These are phyloP conservation scores for Agapanthus africanus DNA, from an alignment of 106 monocot species.

Conservation along the genomic window DNA sequence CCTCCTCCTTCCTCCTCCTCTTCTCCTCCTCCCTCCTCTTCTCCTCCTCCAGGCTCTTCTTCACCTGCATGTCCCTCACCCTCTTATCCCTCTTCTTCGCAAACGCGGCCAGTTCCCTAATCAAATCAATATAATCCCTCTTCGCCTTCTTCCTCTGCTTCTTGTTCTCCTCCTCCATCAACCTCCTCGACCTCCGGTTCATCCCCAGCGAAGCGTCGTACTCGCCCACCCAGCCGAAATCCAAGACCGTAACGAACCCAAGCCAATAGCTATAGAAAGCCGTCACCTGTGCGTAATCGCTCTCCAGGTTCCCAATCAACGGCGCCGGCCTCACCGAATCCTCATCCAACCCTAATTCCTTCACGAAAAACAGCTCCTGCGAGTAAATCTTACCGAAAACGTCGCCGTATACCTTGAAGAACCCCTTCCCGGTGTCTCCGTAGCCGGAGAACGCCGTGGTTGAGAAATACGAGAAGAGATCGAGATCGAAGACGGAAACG, in stretches of 20 bases:
- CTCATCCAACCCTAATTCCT: slow-evolving; percentile 29
- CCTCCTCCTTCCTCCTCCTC: slow-evolving; percentile 72
- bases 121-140: slow-evolving; percentile 76
- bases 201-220: slow-evolving; percentile 55
- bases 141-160: slow-evolving; percentile 76
- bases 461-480: slow-evolving; percentile 70
- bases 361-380: slow-evolving; percentile 60
- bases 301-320: slow-evolving; percentile 76
- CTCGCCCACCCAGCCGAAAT: slow-evolving; percentile 82
- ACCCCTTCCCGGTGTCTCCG: slow-evolving; percentile 64
- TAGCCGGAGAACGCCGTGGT: slow-evolving; percentile 78
- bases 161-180: slow-evolving; percentile 96
- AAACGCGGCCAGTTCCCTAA: slow-evolving; percentile 72
- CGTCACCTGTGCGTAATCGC: slow-evolving; percentile 56
- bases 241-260: slow-evolving; percentile 66
- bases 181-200: slow-evolving; percentile 52
- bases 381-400: slow-evolving; percentile 59
- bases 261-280: slow-evolving; percentile 90
- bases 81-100: slow-evolving; percentile 97
- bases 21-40: slow-evolving; percentile 45
- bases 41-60: slow-evolving; percentile 70
- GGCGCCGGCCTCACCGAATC: slow-evolving; percentile 47
- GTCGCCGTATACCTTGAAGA: slow-evolving; percentile 91
- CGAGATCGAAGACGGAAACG: slow-evolving; percentile 36
- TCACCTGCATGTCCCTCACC: slow-evolving; percentile 60